Conservation (phyloP, 177 flowering plant species). For the Vitis hybrid region DNA sequence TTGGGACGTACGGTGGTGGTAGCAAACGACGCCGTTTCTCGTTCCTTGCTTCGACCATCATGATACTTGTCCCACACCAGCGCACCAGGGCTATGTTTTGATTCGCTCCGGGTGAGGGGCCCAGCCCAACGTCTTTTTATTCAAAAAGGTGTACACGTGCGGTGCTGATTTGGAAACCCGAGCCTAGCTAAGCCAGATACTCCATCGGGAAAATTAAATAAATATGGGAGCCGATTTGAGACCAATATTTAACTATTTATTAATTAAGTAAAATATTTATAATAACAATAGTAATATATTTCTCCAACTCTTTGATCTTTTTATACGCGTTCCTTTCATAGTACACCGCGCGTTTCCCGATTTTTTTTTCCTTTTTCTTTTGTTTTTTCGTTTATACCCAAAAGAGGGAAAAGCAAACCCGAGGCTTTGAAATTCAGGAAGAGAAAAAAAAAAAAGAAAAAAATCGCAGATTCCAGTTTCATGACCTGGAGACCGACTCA, state of each 20-base stretch:
- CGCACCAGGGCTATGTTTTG: not conserved
- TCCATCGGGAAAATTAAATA: too few relatives aligned
- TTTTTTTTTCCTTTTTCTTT: conserved; percentile 17
- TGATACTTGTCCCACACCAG: not conserved
- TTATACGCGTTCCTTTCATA: conserved; percentile 14
- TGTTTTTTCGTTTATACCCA: conserved; percentile 3
- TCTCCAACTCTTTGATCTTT: not conserved
- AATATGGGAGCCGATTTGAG: too few relatives aligned
- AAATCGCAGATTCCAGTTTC: conserved; percentile 14
- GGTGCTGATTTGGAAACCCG: conserved; percentile 14
- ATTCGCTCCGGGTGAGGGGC: not conserved
- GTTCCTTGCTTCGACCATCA: not conserved
- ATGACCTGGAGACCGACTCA: conserved; percentile 66
- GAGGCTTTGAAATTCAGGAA: not conserved
- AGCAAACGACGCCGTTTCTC: too few relatives aligned
- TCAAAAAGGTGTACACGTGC: conserved; percentile 25
- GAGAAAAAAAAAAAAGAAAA: not conserved
- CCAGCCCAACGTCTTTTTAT: not conserved
- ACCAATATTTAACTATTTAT: too few relatives aligned
- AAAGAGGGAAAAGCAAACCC: conserved; percentile 15
- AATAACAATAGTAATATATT: too few relatives aligned
- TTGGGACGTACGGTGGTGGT: too few relatives aligned
- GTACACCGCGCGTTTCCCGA: conserved; percentile 28
- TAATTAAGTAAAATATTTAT: too few relatives aligned
- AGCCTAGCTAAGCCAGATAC: conserved; percentile 1